phyloP scores from a whole-genome alignment of 73 alveolate genomes.

The Effrenium voratum region DNA sequence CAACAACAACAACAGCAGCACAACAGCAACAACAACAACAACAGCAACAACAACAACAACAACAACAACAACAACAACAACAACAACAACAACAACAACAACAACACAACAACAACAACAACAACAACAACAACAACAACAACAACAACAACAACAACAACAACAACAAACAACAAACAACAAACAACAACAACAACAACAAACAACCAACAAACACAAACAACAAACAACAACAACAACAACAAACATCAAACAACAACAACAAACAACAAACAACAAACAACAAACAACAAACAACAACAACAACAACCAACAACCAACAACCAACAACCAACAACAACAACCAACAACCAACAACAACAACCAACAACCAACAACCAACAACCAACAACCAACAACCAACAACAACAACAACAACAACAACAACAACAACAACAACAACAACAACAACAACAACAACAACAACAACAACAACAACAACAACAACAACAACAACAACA shows the following conservation, averaged over 20 bases:
- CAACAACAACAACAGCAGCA: background rate
- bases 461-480: no score
- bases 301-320: no score
- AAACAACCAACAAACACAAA: background rate
- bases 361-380: no score
- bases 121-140: background rate
- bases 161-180: background rate
- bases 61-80: background rate
- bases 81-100: background rate
- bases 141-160: background rate
- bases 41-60: background rate
- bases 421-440: background rate
- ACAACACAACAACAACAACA: background rate
- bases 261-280: no score
- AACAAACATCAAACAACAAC: background rate
- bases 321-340: no score
- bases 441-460: background rate
- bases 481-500: no score
- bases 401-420: no score
- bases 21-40: background rate
- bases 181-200: background rate
- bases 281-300: no score
- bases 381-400: no score
- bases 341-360: no score
- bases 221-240: background rate